Conservation (phyloP, 306 rosid species). For the Vicia villosa region DNA sequence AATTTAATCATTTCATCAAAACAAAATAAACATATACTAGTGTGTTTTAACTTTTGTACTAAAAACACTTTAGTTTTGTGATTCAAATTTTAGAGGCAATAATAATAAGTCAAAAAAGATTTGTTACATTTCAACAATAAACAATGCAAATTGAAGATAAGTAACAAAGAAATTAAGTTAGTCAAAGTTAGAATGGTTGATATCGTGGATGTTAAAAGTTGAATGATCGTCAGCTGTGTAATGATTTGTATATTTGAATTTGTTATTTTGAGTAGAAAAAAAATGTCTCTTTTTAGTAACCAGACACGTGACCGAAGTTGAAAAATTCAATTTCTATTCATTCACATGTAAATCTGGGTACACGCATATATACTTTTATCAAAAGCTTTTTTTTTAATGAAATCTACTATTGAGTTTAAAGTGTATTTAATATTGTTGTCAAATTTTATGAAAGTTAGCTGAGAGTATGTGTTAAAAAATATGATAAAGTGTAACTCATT, state of each 20-base stretch:
- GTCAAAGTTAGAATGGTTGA: conserved; percentile 32
- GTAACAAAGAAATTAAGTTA: background rate
- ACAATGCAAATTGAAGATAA: conserved; percentile 28
- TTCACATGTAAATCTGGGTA: background rate
- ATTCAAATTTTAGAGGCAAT: background rate
- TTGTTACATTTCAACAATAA: conserved; percentile 19
- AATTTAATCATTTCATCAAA: background rate
- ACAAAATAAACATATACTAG: background rate
- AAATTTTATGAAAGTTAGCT: no score
- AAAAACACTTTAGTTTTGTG: background rate
- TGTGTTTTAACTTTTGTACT: background rate
- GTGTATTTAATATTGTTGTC: no score
- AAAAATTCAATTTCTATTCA: background rate
- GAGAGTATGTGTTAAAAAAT: no score
- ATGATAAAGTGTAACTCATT: no score
- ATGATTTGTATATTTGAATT: conserved; percentile 29
- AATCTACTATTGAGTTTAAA: no score
- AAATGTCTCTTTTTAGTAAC: background rate
- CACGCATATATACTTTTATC: background rate
- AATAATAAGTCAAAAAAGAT: conserved; percentile 26
- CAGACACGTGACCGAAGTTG: background rate
- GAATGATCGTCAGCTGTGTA: conserved; percentile 12
- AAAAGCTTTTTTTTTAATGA: no score
- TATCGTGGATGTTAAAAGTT: background rate
- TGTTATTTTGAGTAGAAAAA: background rate